phyloP scores from a whole-genome alignment of 108 stramenopile species.

The Skeletonema grethae region DNA sequence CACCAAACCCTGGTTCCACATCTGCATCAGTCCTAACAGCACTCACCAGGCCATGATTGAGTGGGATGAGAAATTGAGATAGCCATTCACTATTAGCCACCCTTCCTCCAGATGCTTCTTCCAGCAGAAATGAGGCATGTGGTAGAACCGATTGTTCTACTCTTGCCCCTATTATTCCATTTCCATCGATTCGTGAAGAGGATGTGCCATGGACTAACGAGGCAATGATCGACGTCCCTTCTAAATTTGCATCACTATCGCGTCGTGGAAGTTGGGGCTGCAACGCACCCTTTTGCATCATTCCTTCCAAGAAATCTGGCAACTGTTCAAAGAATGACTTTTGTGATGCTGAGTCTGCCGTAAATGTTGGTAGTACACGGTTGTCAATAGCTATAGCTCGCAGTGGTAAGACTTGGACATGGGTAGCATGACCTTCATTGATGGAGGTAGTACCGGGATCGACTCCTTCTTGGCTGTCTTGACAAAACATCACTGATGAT shows the following conservation, averaged over 20 bases:
- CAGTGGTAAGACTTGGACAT: conserved; percentile 15
- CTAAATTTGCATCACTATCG: not conserved
- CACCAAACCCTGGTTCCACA: conserved; percentile 15
- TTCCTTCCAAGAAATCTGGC: conserved; percentile 20
- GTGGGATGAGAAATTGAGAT: conserved; percentile 22
- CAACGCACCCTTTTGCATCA: conserved; percentile 28
- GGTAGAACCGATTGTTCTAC: conserved; percentile 9
- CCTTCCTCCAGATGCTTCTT: not conserved
- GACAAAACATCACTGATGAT: not conserved
- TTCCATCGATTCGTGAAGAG: not conserved
- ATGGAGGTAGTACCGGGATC: not conserved
- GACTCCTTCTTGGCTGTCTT: not conserved
- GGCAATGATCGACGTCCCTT: conserved; percentile 8
- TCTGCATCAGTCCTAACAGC: not conserved
- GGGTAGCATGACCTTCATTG: not conserved
- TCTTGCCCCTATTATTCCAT: not conserved
- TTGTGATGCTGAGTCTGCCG: conserved; percentile 34
- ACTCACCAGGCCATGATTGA: conserved; percentile 20
- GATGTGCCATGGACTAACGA: conserved; percentile 10
- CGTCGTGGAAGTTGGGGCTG: not conserved
- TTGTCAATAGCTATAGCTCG: conserved; percentile 45
- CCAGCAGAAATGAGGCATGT: conserved; percentile 22
- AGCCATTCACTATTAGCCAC: conserved; percentile 10
- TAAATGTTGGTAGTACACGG: conserved; percentile 36
- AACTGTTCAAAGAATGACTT: conserved; percentile 26